Base-by-base conservation (phyloP, 345 rosid genomes). In the Odontarrhena argentea region DNA sequence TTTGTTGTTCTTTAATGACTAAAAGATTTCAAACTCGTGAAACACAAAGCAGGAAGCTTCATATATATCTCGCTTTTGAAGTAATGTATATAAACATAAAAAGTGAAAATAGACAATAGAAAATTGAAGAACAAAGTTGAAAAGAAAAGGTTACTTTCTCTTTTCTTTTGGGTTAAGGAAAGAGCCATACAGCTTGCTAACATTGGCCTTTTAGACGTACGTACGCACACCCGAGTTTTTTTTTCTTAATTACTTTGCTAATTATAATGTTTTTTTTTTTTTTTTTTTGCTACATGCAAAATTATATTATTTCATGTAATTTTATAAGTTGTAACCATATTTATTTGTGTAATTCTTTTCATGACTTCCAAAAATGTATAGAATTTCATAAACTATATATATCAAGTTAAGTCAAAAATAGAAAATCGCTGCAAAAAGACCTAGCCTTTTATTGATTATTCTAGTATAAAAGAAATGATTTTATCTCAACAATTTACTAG, bases 91-190 rank as follows among this genome's bases (percentile, higher is more conserved):
- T 18, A 63, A 56, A 56, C 36, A 18, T 37, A 46, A 40, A 57
- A 62, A 11, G 5, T 28, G 26, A 24, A 62, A 11, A 5, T 28
- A 15, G 24, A 44, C 26, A 71, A 40, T 13, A 34, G 18, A 45
- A 63, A 54, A 11, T 2, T 24, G 13, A 60, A 69, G 37, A 36
- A 54, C 40, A 38, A 63, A 40, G 57, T 37, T 38, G 64, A 22
- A 61, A 53, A 22, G 47, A 9, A 64, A 71, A 56, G 12, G 44
- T 14, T 37, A 35, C 9, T 38, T 53, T 70, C 32, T 48, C 48
- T 24, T 65, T 57, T 57, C 32, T 72, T 72, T 72, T 72, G 60
- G 66, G 40, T 57, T 72, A 41, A 34, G 41, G 41, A 72, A 72
- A 72, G 66, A 72, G 66, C 59, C 66, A 50, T 40, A 57, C 54